Percentiles rank a stretch among this genome's conserved stretches.
These are phyloP conservation scores for Colletotrichum zoysiae DNA, from an alignment of 2,329 filamentous ascomycete species.

Conservation along the genomic window DNA sequence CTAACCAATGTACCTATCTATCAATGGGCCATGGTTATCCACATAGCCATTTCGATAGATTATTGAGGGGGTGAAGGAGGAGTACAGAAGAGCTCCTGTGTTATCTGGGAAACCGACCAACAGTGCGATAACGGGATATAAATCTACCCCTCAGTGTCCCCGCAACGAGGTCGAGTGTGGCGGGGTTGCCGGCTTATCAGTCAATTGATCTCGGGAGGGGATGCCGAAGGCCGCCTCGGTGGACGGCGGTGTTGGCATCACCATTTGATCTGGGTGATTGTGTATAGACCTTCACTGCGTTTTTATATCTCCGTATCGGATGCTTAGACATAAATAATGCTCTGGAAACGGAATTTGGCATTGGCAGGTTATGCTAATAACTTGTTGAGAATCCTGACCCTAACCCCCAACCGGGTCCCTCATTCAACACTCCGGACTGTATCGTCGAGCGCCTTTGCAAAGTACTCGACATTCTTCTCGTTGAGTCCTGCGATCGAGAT, in stretches of 20 bases:
- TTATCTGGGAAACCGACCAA: slow-evolving; percentile 4
- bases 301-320: neutral
- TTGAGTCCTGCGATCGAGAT: slow-evolving; percentile 57
- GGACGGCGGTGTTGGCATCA: neutral
- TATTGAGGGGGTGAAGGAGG: slow-evolving; percentile 29
- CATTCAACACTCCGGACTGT: slow-evolving; percentile 25
- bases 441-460: slow-evolving; percentile 45
- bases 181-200: slow-evolving; percentile 16
- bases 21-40: slow-evolving; percentile 2
- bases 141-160: slow-evolving; percentile 1
- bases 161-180: slow-evolving; percentile 6
- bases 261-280: neutral
- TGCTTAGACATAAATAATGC: neutral
- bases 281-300: neutral
- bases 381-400: too few relatives aligned
- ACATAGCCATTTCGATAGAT: slow-evolving; percentile 13
- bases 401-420: neutral
- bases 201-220: slow-evolving; percentile 32
- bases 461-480: slow-evolving; percentile 51
- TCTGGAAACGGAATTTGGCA: neutral
- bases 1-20: neutral
- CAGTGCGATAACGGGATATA: neutral
- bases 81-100: slow-evolving; percentile 13
- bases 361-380: neutral
- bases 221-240: slow-evolving; percentile 25